Evolutionary conservation across 2,329 filamentous ascomycete genomes (phyloP).

Genomic region (Spiromastix sp.): DNA sequence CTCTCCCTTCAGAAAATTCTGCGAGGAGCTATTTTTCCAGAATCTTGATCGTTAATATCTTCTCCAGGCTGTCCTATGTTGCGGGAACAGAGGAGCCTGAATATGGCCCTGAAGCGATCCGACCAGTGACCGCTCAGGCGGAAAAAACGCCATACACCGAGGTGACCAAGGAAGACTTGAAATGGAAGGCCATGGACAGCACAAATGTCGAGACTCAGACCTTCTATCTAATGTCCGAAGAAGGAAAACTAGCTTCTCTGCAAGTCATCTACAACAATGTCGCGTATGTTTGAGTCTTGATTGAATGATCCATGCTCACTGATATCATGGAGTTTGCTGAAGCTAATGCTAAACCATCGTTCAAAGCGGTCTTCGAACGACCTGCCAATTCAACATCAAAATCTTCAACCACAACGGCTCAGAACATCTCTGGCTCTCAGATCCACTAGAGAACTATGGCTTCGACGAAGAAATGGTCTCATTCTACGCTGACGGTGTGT

Average conservation of each 20-base stretch:
- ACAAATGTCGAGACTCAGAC: conserved; percentile 91
- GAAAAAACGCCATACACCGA: conserved; percentile 71
- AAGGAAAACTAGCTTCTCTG: conserved; percentile 63
- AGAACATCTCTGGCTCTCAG: conserved; percentile 73
- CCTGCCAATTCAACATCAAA: conserved; percentile 89
- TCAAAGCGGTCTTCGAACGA: conserved; percentile 73
- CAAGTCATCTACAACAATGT: conserved; percentile 99
- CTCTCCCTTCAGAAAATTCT: no score
- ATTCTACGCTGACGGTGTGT: conserved; percentile 80
- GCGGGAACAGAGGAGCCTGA: conserved; percentile 94
- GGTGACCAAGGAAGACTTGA: conserved; percentile 64
- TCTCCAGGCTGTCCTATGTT: conserved; percentile 56
- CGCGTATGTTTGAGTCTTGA: conserved; percentile 53
- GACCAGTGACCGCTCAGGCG: conserved; percentile 72
- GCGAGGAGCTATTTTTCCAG: no score
- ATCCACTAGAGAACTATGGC: conserved; percentile 64
- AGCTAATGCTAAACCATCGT: conserved; percentile 8
- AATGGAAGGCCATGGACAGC: conserved; percentile 70
- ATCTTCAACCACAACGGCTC: conserved; percentile 69
- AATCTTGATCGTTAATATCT: no score
- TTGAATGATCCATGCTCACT: conserved; percentile 3
- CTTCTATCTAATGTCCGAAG: conserved; percentile 80
- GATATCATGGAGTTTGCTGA: no score
- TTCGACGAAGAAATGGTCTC: conserved; percentile 75
- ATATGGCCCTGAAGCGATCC: conserved; percentile 82